Evolutionary conservation across 371 early-diverging fungal species (phyloP).

Genomic region (Apophysomyces ossiformis): DNA sequence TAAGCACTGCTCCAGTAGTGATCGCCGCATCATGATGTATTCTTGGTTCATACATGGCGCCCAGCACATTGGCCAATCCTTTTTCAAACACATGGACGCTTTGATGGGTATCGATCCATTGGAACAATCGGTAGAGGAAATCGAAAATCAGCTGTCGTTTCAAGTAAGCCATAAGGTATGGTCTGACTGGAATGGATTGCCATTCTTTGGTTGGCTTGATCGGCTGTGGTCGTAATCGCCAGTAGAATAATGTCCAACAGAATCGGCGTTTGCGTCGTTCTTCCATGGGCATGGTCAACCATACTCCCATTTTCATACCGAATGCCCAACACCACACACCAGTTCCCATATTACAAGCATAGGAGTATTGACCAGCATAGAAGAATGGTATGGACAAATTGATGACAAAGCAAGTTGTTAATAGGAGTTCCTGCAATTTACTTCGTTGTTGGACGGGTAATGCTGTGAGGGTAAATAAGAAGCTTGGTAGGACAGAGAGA

Average conservation of each 20-base stretch:
- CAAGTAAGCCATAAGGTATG: constrained; percentile 12
- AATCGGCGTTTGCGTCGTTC: constrained; percentile 38
- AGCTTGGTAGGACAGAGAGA: constrained; percentile 25
- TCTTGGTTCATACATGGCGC: constrained; percentile 4
- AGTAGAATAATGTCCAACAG: constrained; percentile 29
- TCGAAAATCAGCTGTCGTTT: constrained; percentile 32
- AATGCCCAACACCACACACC: constrained; percentile 38
- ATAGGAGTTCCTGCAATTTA: constrained; percentile 20
- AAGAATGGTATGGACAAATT: constrained; percentile 35
- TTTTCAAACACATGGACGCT: constrained; percentile 19
- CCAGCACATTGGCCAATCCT: constrained; percentile 1
- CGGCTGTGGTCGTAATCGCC: constrained; percentile 29
- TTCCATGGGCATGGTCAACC: constrained; percentile 43
- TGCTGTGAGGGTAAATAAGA: constrained; percentile 29
- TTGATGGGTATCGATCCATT: constrained; percentile 20
- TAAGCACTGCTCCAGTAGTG: constrained; percentile 3
- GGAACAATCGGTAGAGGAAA: constrained; percentile 12
- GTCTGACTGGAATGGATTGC: constrained; percentile 9
- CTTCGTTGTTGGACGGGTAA: constrained; percentile 30
- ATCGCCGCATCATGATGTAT: constrained; percentile 2
- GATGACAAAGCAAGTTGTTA: constrained; percentile 23
- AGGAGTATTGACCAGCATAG: constrained; percentile 32
- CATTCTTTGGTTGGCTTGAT: not conserved
- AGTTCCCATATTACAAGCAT: constrained; percentile 20
- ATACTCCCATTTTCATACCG: constrained; percentile 48